A percentile compares a stretch with the other conserved stretches of the same genome.
These are phyloP conservation scores for Lagenidium sp. DNA, from an alignment of 352 stramenopile species.

Conservation along the genomic window DNA sequence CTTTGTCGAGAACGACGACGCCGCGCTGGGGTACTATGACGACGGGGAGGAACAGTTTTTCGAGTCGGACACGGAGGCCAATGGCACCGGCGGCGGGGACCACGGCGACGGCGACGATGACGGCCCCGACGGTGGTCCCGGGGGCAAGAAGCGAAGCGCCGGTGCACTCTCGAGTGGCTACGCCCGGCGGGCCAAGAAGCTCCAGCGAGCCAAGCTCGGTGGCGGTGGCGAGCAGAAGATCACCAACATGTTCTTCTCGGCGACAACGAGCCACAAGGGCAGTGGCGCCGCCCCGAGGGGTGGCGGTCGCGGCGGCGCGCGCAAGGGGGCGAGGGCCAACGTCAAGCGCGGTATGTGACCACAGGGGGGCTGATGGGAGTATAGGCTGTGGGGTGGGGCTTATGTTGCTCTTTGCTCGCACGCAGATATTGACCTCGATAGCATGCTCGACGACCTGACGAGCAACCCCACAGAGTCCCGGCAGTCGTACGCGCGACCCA, in stretches of 20 bases:
- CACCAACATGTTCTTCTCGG: constrained; percentile 85
- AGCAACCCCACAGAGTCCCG: constrained; percentile 70
- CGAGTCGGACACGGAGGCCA: constrained; percentile 58
- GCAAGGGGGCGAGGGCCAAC: constrained; percentile 15
- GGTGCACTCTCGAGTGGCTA: constrained; percentile 74
- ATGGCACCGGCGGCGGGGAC: constrained; percentile 7
- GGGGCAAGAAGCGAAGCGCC: constrained; percentile 63
- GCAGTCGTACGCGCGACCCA: constrained; percentile 33
- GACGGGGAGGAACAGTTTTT: constrained; percentile 88
- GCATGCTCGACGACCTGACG: constrained; percentile 78
- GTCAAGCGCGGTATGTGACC: constrained; percentile 30
- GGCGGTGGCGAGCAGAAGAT: constrained; percentile 77
- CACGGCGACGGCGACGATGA: constrained; percentile 20
- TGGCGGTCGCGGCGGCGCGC: no score
- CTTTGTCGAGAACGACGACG: constrained; percentile 83
- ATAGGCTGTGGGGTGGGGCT: neutral
- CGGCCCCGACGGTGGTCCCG: constrained; percentile 17
- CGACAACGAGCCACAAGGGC: constrained; percentile 19
- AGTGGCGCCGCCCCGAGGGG: no score
- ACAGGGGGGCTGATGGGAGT: no score
- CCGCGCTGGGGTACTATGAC: constrained; percentile 83
- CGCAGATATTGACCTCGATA: constrained; percentile 78
- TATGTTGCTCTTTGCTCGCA: constrained; percentile 1
- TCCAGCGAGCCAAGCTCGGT: constrained; percentile 75
- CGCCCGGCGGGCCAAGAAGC: constrained; percentile 67